Evolutionary conservation across 2,329 filamentous ascomycete species (phyloP).

Genomic region (Fusarium zealandicum): DNA sequence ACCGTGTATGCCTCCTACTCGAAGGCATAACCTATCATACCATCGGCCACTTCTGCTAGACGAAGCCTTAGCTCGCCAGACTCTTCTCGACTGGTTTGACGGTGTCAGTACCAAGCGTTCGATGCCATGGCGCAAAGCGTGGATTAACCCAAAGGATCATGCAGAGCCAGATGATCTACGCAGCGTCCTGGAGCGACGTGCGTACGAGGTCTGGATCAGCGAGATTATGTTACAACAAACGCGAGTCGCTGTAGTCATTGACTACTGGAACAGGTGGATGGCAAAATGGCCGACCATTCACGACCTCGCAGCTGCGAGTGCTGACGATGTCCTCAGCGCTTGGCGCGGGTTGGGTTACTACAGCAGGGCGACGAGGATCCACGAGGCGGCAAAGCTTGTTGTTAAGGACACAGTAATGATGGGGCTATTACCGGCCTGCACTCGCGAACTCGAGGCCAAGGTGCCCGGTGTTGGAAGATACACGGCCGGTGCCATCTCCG

Average conservation of each 20-base stretch:
- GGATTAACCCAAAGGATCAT: slow-evolving; percentile 54
- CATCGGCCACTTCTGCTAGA: slow-evolving; percentile 59
- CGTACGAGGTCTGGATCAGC: slow-evolving; percentile 72
- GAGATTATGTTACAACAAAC: slow-evolving; percentile 75
- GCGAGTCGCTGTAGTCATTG: slow-evolving; percentile 66
- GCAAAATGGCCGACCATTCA: slow-evolving; percentile 65
- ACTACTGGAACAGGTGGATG: slow-evolving; percentile 71
- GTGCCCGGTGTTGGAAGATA: slow-evolving; percentile 69
- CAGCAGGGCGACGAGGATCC: slow-evolving; percentile 67
- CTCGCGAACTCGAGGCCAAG: slow-evolving; percentile 55
- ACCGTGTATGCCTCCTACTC: slow-evolving; percentile 29
- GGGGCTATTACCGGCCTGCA: slow-evolving; percentile 58
- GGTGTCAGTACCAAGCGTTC: slow-evolving; percentile 53
- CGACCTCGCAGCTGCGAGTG: slow-evolving; percentile 59
- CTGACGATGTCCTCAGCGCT: slow-evolving; percentile 63
- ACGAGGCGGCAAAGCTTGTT: slow-evolving; percentile 62
- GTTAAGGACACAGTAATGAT: slow-evolving; percentile 50
- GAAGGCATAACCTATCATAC: slow-evolving; percentile 52
- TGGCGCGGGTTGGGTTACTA: slow-evolving; percentile 72
- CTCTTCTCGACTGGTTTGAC: slow-evolving; percentile 62
- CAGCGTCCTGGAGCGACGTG: slow-evolving; percentile 57
- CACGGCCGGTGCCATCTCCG: slow-evolving; percentile 67
- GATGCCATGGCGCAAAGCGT: slow-evolving; percentile 67
- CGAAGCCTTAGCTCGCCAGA: slow-evolving; percentile 41
- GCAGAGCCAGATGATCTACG: slow-evolving; percentile 47